Conservation (phyloP, 2,329 filamentous ascomycete genomes). For the Ophiognomonia clavigignenti-juglandacearum region DNA sequence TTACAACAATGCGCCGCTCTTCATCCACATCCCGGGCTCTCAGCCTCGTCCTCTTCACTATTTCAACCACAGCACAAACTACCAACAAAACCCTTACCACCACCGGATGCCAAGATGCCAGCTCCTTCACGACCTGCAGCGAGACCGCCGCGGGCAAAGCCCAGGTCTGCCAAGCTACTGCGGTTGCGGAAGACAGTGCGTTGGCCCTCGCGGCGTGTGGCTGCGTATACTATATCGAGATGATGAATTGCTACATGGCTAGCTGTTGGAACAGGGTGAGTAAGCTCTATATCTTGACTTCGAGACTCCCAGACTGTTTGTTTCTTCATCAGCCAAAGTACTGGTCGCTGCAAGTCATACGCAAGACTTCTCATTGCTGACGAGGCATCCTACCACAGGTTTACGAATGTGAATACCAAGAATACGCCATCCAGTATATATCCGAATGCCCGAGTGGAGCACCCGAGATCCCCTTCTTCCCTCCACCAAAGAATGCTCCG, state of each 20-base stretch:
- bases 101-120: not conserved
- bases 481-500: conserved; percentile 27
- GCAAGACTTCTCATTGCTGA: not conserved
- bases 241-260: conserved; percentile 31
- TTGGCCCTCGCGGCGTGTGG: conserved; percentile 16
- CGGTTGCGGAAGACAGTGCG: conserved; percentile 4
- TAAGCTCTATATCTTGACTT: too few relatives aligned
- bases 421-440: conserved; percentile 30
- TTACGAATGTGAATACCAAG: conserved; percentile 34
- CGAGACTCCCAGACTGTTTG: too few relatives aligned
- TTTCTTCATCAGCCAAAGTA: too few relatives aligned
- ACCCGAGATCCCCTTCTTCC: conserved; percentile 32
- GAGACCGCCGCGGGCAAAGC: not conserved
- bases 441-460: conserved; percentile 24
- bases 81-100: not conserved
- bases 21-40: not conserved
- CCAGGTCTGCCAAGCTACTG: not conserved
- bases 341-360: too few relatives aligned
- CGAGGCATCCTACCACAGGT: not conserved
- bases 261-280: conserved; percentile 33
- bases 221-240: conserved; percentile 21
- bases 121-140: not conserved
- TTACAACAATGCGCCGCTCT: too few relatives aligned
- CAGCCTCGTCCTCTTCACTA: not conserved
- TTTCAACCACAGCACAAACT: not conserved